Evolutionary conservation across 441 rosid genomes (phyloP).

Genomic region (Viola pubescens): DNA sequence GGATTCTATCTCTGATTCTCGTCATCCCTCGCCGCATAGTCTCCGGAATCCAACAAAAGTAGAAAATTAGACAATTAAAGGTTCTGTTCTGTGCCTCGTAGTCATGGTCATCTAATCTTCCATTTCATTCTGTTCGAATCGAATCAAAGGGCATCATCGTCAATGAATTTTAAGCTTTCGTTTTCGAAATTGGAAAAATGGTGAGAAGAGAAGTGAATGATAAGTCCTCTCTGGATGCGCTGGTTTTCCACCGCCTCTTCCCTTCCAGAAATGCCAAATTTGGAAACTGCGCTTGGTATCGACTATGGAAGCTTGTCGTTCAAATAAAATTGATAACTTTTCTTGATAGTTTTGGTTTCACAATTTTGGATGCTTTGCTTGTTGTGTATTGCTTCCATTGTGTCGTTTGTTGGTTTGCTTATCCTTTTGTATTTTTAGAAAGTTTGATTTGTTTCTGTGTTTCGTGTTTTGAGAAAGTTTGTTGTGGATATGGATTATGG

Average conservation of each 20-base stretch:
- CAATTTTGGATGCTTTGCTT: slow-evolving; percentile 28
- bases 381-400: slow-evolving; percentile 2
- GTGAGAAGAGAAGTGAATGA: background rate
- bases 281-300: background rate
- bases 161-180: background rate
- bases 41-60: background rate
- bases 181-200: background rate
- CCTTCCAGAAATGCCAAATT: background rate
- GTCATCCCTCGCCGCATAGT: no score
- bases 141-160: background rate
- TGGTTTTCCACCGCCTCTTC: background rate
- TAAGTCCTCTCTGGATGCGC: background rate
- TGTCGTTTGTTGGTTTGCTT: background rate
- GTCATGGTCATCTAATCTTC: background rate
- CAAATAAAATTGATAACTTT: slow-evolving; percentile 19
- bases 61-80: background rate
- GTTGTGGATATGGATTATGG: slow-evolving; percentile 28
- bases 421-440: background rate
- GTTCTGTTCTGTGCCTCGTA: background rate
- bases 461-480: slow-evolving; percentile 2
- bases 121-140: background rate
- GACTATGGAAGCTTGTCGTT: background rate
- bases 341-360: slow-evolving; percentile 10
- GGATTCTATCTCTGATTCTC: background rate
- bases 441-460: background rate